Evolutionary conservation across 225 moss, liverwort and hornwort genomes (phyloP).

Genomic region (Marchantia polymorpha): DNA sequence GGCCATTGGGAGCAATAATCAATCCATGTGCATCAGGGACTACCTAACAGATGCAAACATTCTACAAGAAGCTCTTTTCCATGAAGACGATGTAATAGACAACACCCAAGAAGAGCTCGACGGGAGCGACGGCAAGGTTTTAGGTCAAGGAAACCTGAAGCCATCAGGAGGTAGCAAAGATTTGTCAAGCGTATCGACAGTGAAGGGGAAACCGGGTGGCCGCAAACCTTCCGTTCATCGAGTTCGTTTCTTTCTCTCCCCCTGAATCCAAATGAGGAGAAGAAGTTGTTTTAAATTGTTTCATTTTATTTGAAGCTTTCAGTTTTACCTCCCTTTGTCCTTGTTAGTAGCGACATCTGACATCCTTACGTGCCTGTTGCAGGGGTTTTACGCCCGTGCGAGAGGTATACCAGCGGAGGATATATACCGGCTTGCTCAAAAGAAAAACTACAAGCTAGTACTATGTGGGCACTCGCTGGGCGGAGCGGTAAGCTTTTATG

Average conservation of each 20-base stretch:
- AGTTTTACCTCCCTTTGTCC: not conserved
- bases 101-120: conserved; percentile 53
- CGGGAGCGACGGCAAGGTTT: conserved; percentile 32
- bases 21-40: conserved; percentile 49
- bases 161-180: conserved; percentile 55
- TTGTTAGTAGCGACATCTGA: not conserved
- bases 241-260: conserved; percentile 13
- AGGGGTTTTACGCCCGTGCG: conserved; percentile 87
- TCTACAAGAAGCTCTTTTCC: conserved; percentile 80
- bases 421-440: conserved; percentile 88
- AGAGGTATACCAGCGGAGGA: conserved; percentile 89
- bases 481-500: conserved; percentile 70
- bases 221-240: conserved; percentile 80
- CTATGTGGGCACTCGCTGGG: conserved; percentile 99
- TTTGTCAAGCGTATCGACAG: conserved; percentile 37
- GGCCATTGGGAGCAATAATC: conserved; percentile 9
- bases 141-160: conserved; percentile 34
- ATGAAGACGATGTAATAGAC: conserved; percentile 55
- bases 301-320: not conserved
- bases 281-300: not conserved
- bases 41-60: conserved; percentile 88
- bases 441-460: conserved; percentile 82
- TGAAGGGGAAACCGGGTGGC: conserved; percentile 44
- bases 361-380: not conserved
- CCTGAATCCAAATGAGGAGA: not conserved